Evolutionary conservation across 2,329 filamentous ascomycete species (phyloP), one percentile per base, ranked within the genome.

Genomic region (Colletotrichum tamarilloi): DNA sequence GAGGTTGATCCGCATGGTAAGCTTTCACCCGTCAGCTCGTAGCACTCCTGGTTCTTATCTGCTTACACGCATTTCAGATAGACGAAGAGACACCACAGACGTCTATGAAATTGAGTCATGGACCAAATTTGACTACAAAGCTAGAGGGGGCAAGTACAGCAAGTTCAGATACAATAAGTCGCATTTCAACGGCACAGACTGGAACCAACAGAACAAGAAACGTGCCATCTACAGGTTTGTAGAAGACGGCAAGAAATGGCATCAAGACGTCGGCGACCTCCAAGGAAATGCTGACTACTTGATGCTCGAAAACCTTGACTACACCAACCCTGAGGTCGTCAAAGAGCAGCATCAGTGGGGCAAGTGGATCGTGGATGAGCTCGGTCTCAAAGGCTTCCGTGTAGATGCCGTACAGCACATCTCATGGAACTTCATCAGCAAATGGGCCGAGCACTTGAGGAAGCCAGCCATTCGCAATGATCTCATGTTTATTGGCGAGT

Each of bases 401-500:
- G 49, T 73, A 6, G 71, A 73, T 22, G 71, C 71, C 22, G 71
- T 73, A n/a, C 71, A 73, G 49, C 71, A 73, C 67, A 73, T 73
- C 67, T 73, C 71, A n/a, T 73, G 55, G 67, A 71, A 66, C 35
- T 73, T 73, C 9, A 57, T 73, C 56, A 73, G 70, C 5, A 67
- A 73, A 49, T 73, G 71, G 71, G 26, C 71, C 5, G 53, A 30
- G 9, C 32, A 70, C 32, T 46, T 73, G 24, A 57, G 55, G 60
- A 73, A 73, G 56, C 42, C 42, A 22, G 35, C 35, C 1, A 57
- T 35, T 1, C 35, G 28, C 5, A 60, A 73, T n/a, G 71, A 73
- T 5, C 67, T 73, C 5, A 66, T 57, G 62, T 73, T 73, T 30
- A 19, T 73, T 22, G 71, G 71, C 14, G 71, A 73, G 46, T 73